Percentiles rank a stretch among this genome's conserved stretches.
These are phyloP conservation scores for Platanthera zijinensis DNA, from an alignment of 106 monocot genomes.

Conservation along the genomic window DNA sequence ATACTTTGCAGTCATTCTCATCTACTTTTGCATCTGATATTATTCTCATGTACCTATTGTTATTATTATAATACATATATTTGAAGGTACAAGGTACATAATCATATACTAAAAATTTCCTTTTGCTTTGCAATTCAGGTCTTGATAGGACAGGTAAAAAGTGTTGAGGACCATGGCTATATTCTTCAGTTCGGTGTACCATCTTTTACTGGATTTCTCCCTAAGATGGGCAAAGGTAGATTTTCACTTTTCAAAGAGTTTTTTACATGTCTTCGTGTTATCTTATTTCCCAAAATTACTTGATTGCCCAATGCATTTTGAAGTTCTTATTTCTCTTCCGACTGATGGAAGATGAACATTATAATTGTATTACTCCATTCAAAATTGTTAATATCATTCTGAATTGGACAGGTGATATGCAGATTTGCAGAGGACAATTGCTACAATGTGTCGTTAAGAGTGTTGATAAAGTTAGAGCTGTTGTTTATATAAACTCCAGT, in stretches of 20 bases:
- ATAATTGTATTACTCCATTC: background rate
- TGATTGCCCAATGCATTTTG: background rate
- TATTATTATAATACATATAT: background rate
- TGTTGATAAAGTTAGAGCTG: conserved; percentile 57
- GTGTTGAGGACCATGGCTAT: conserved; percentile 94
- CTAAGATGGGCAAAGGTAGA: conserved; percentile 41
- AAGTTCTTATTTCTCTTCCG: background rate
- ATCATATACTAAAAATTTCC: background rate
- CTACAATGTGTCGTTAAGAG: conserved; percentile 63
- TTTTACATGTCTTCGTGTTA: background rate
- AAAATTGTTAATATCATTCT: background rate
- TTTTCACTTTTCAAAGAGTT: background rate
- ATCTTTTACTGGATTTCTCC: conserved; percentile 78
- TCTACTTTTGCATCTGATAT: background rate
- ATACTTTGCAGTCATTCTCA: background rate
- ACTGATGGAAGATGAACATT: background rate
- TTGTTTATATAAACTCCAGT: conserved; percentile 49
- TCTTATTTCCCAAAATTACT: background rate
- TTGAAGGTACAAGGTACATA: background rate
- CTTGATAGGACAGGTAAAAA: conserved; percentile 68
- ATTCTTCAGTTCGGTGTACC: conserved; percentile 87
- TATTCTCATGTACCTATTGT: background rate
- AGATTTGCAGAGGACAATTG: conserved; percentile 37
- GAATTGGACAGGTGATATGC: conserved; percentile 34
- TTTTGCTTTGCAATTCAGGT: conserved; percentile 32